phyloP scores from a whole-genome alignment of 768 basidiomycete species.

The Gloeostereum incarnatum region DNA sequence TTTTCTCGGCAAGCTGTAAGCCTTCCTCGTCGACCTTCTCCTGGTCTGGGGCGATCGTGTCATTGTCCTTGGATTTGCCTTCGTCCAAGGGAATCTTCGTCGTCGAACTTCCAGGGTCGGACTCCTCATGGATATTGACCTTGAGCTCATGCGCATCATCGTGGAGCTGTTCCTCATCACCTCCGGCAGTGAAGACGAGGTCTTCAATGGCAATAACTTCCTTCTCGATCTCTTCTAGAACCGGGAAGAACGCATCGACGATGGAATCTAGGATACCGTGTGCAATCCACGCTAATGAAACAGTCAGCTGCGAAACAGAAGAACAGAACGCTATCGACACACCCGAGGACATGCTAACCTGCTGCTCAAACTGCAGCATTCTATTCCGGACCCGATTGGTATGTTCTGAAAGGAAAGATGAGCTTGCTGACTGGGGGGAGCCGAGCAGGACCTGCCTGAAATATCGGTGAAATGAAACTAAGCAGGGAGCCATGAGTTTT shows the following conservation, averaged over 20 bases:
- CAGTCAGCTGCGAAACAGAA: slow-evolving; percentile 1
- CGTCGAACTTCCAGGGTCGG: not conserved
- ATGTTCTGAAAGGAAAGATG: slow-evolving; percentile 46
- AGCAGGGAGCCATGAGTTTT: slow-evolving; percentile 2
- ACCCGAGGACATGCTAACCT: slow-evolving; percentile 68
- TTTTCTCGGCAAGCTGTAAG: too few species aligned
- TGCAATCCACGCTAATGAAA: slow-evolving; percentile 79
- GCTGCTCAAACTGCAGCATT: slow-evolving; percentile 53
- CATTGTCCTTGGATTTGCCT: not conserved
- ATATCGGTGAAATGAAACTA: slow-evolving; percentile 91
- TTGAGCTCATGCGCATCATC: too few species aligned
- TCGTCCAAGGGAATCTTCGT: not conserved
- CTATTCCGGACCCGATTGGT: slow-evolving; percentile 66
- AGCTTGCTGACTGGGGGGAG: slow-evolving; percentile 3
- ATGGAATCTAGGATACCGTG: slow-evolving; percentile 89
- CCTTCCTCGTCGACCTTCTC: too few species aligned
- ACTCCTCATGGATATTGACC: not conserved
- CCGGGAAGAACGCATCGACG: slow-evolving; percentile 88
- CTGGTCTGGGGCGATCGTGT: not conserved
- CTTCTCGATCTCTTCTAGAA: slow-evolving; percentile 69
- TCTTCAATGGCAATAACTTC: slow-evolving; percentile 76
- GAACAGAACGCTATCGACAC: slow-evolving; percentile 11
- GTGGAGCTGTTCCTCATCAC: not conserved
- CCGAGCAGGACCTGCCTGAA: slow-evolving; percentile 32
- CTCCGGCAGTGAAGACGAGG: slow-evolving; percentile 30